Base-by-base conservation (phyloP, 2,329 filamentous ascomycete genomes). In the Pseudogymnoascus sp. region DNA sequence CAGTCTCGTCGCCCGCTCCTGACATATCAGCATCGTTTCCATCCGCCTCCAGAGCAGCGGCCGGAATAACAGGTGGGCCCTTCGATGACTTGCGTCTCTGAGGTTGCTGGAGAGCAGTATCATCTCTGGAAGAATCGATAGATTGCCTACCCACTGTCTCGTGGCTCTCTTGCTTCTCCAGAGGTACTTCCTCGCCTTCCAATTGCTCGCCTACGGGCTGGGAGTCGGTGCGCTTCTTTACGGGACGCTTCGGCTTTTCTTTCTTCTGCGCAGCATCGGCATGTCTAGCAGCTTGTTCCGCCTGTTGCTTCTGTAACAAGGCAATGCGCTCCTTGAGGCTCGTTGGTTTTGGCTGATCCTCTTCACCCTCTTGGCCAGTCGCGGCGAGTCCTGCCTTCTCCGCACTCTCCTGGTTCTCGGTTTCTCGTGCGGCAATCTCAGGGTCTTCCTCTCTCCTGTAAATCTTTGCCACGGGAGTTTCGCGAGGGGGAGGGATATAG, bases 281-380 rank as follows among this genome's bases (percentile, higher is more conserved):
- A 76, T 93, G 90, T 62, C 93, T 83, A 67, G 89, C 83, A 4
- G 93, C 91, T 73, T 95, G 91, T 73, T 98, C 95, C 74, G 91
- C 80, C 76, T 99, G 95, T 75, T 98, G 92, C 74, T 90, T 93
- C 75, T 99, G 95, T 14, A 99, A 80, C 62, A 96, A 80, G 28
- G 95, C 95, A 77, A 99, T 97, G 67, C 95, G 85, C 75, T 99
- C 95, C 77, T 98, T 99, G 67, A 99, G 76, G 69, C 90, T 97
- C 64, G 92, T 90, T 23, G 93, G 92, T 77, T 98, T 97, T 1
- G 93, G 93, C 71, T 90, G 87, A 48, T 96, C 90, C 63, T 95
- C 91, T 14, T 81, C 85, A 45, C 80, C 82, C 21, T 79, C 80
- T 77, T 74, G 37, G 61, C 74, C 71, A 60, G 75, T 73, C 14